Percentiles rank a stretch among this genome's conserved stretches.
Conservation (phyloP, 768 basidiomycete genomes). For the Podaxis mareebaensis region DNA sequence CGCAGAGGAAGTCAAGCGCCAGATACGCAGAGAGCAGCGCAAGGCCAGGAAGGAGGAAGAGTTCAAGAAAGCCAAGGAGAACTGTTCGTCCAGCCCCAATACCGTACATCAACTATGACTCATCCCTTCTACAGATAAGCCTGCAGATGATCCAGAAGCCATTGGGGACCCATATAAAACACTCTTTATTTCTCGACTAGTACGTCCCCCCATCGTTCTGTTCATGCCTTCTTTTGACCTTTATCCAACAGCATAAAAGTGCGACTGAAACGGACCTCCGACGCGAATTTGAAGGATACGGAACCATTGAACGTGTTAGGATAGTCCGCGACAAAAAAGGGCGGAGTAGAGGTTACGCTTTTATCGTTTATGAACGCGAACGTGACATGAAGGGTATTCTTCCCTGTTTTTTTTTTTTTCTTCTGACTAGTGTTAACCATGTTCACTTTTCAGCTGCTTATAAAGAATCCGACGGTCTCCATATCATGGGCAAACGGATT, state of each 20-base stretch:
- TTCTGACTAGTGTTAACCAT: constrained; percentile 20
- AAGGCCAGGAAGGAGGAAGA: constrained; percentile 75
- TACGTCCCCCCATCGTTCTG: constrained; percentile 32
- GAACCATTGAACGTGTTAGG: constrained; percentile 90
- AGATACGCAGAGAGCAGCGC: constrained; percentile 75
- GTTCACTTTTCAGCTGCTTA: constrained; percentile 69
- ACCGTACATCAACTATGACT: constrained; percentile 14
- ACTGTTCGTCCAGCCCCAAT: constrained; percentile 57
- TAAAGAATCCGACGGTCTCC: constrained; percentile 97
- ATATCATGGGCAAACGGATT: constrained; percentile 94
- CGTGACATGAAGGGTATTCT: constrained; percentile 96
- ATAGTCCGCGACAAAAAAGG: constrained; percentile 91
- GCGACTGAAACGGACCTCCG: constrained; percentile 91
- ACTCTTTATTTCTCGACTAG: constrained; percentile 91
- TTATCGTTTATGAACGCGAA: constrained; percentile 96
- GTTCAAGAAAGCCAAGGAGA: constrained; percentile 80
- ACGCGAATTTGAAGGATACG: constrained; percentile 94
- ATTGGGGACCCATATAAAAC: constrained; percentile 98
- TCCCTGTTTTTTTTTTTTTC: constrained; percentile 15
- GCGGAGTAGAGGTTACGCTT: constrained; percentile 90
- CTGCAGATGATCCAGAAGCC: constrained; percentile 87
- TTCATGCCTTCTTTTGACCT: constrained; percentile 5
- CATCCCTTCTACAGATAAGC: constrained; percentile 68
- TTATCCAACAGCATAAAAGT: constrained; percentile 70
- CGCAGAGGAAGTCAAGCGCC: constrained; percentile 80